A percentile compares a stretch with the other conserved stretches of the same genome.
Evolutionary conservation across 177 flowering plant species (phyloP).

Genomic region (Vitis hybrid): DNA sequence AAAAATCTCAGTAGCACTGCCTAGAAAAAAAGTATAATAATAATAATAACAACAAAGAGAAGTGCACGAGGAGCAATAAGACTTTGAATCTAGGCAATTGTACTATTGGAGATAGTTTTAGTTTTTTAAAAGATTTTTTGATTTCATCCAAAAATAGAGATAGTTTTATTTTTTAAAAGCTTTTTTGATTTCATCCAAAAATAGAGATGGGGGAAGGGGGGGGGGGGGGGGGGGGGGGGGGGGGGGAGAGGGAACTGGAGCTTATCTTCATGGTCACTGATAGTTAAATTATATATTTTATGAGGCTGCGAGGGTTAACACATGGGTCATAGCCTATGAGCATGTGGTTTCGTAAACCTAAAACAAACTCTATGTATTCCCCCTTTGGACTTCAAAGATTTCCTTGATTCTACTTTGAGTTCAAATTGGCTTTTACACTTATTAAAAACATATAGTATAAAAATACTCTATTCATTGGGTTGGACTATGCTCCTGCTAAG

Average conservation of each 20-base stretch:
- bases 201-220: neutral
- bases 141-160: slow-evolving; percentile 7
- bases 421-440: too few species aligned
- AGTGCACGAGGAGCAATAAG: slow-evolving; percentile 17
- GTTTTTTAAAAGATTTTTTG: neutral
- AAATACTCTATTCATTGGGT: too few species aligned
- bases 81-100: slow-evolving; percentile 2
- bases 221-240: too few species aligned
- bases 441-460: too few species aligned
- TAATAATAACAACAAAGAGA: slow-evolving; percentile 1
- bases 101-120: neutral
- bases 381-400: slow-evolving; percentile 21
- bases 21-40: slow-evolving; percentile 9
- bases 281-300: slow-evolving; percentile 1
- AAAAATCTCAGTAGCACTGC: neutral
- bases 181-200: slow-evolving; percentile 5
- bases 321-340: slow-evolving; percentile 14
- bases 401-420: slow-evolving; percentile 6
- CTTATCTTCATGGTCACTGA: slow-evolving; percentile 16
- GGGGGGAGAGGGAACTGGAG: slow-evolving; percentile 3
- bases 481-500: too few species aligned
- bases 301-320: slow-evolving; percentile 10
- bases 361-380: slow-evolving; percentile 19
- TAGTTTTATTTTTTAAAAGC: neutral
- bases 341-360: slow-evolving; percentile 32